phyloP scores from a whole-genome alignment of 176 grass and related monocot genomes.

The Ananas comosus region DNA sequence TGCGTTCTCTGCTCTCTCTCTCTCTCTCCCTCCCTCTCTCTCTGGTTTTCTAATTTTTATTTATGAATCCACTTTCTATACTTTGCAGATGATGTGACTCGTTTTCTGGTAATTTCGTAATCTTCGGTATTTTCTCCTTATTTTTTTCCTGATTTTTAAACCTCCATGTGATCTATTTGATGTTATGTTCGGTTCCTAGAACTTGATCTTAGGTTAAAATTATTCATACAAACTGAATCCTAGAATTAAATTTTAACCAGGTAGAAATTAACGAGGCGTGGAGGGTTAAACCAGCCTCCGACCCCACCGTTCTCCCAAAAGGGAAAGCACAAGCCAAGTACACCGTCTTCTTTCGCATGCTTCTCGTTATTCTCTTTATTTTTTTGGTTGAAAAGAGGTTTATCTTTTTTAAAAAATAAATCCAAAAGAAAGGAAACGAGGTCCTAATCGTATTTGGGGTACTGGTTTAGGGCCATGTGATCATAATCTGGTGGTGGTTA shows the following conservation, averaged over 20 bases:
- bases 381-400: too few species aligned
- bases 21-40: neutral
- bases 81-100: slow-evolving; percentile 63
- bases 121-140: neutral
- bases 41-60: neutral
- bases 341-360: neutral
- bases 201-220: neutral
- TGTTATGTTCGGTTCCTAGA: neutral
- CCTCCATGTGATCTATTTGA: slow-evolving; percentile 1
- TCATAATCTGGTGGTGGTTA: slow-evolving; percentile 10
- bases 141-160: neutral
- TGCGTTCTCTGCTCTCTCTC: slow-evolving; percentile 22
- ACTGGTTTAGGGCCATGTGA: neutral
- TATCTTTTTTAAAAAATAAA: neutral
- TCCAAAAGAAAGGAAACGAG: too few species aligned
- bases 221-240: neutral
- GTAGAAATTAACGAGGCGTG: slow-evolving; percentile 59
- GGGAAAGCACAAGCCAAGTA: slow-evolving; percentile 86
- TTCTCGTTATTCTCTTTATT: too few species aligned
- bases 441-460: too few species aligned
- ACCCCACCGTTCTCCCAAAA: slow-evolving; percentile 55
- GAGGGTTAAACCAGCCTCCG: slow-evolving; percentile 40
- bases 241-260: slow-evolving; percentile 26
- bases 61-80: neutral
- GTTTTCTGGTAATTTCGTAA: slow-evolving; percentile 44